Evolutionary conservation across 495 filamentous ascomycete genomes (phyloP), one percentile per base, ranked within the genome.

Genomic region (Daldinia vernicosa): DNA sequence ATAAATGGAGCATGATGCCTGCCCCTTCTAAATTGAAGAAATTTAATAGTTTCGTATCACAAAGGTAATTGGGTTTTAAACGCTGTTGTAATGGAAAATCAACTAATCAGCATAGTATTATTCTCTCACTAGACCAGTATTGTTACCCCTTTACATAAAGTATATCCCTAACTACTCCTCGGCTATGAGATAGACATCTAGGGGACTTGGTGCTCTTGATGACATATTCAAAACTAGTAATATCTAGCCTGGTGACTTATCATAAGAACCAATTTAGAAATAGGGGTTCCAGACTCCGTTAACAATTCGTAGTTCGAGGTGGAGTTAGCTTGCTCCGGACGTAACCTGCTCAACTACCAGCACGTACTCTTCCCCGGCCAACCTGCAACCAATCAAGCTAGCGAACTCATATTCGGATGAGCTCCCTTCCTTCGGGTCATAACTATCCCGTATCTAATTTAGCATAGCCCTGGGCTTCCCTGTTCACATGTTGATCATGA

Each of bases 371-470:
- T 32, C 60, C 55, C 40, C 32, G 30, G 27, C 50, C 24, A 14
- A 39, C 22, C 4, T 24, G 39, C 1, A 32, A 15, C 27, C 64
- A 67, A 72, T 61, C 65, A 62, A 51, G 40, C 26, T 47, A 19
- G 4, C 39, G 35, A 40, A 28, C 19, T 69, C 30, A 39, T 35
- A 61, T 52, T 58, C 56, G 60, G 60, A 58, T 58, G 56, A 35
- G 40, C 28, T 17, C 55, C 47, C 60, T 47, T 57, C 53, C 56
- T 22, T 62, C 55, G 65, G 39, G 50, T 47, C 39, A 50, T 32
- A 32, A 32, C 70, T 65, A 66, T 72, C 60, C 70, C 70, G 65
- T 53, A 61, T 65, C 55, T 64, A 69, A 66, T 56, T 62, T 72
- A 55, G 56, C 56, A 61, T 7, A 65, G 60, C 33, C 47, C 60